Base-by-base conservation (phyloP, 345 rosid species). In the Arabidopsis suecica region DNA sequence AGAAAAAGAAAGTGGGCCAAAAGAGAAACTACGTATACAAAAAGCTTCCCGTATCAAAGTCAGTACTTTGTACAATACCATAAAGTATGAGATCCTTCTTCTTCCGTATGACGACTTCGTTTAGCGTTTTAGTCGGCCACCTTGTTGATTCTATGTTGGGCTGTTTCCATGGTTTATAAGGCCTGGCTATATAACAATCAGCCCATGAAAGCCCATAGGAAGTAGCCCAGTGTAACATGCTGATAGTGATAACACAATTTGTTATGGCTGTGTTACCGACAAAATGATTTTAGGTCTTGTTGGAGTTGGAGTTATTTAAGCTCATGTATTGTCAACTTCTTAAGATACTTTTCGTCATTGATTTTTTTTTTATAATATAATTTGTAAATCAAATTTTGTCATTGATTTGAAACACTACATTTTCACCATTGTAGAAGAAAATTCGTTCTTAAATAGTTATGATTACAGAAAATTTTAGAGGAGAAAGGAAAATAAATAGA, bases 1-100 rank as follows among this genome's bases (percentile, higher is more conserved):
- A 49, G 32, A 30, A 75, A 76, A 61, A 75, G 49, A 69, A 61
- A 60, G 69, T 69, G 79, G 79, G 79, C 79, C 79, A 53, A 68
- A 75, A 76, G 23, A 56, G 22, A 6, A 13, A 18, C 8, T 28
- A 16, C 18, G 18, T 16, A 37, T 50, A 7, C 22, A 3, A 12
- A 67, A 66, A 58, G 61, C 68, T 67, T 57, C 3, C 2, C 23
- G 3, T 23, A 65, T 23, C 33, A 45, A 65, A 65, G 49, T 73
- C 48, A 23, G 34, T 2, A 72, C 33, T 55, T 32, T 63, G 60
- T 50, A 55, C 32, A 44, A 54, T 54, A 33, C 71, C 69, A 54
- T 63, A 66, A 36, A 48, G 42, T 37, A 58, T 6, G 28, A 63
- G 63, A 42, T 73, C 69, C 44, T 55, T 44, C 57, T 73, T 42